Base-by-base conservation (phyloP, 352 stramenopile genomes). In the Phytopythium delawarense region DNA sequence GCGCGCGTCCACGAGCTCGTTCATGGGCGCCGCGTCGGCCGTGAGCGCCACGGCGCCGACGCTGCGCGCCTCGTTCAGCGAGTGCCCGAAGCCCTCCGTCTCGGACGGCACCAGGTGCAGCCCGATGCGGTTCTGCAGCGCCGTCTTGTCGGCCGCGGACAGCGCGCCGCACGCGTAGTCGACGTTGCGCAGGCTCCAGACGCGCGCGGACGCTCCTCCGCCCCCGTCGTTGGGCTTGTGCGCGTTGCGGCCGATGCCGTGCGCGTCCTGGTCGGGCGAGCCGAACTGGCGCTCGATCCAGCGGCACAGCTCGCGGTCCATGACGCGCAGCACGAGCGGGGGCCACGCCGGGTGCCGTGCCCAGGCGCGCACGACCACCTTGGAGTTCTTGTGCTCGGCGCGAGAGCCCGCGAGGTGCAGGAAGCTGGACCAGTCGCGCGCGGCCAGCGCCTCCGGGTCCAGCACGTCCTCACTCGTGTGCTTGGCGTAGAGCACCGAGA, bases 1-100 rank as follows among this genome's bases (percentile, higher is more conserved):
- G 52, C 75, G 62, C 20, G 78, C 67, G 61, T 93, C 86, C 51
- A 95, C 75, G 15, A 95, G 74, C 59, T 95, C 86, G 64, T 95
- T 95, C 86, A 93, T 95, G 6, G 86, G 84, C 16, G 81, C 72
- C 28, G 89, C 86, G 61, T 95, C 78, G 23, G 81, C 88, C 39
- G 86, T 92, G 50, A 95, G 34, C 51, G 90, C 84, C 6, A 95
- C 68, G 18, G 82, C 86, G 13, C 80, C 84, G 12, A 79, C 75
- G 58, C 84, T 91, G 30, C 86, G 81, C 20, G 86, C 86, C 61
- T 93, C 80, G 60, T 95, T 95, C 64, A 95, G 92, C 57, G 92
- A 92, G 65, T 95, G 86, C 35, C 86, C 80, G 57, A 93, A 95
- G 20, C 81, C 84, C 66, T 93, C 84, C 13, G 77, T 89, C 64